A percentile compares a stretch with the other conserved stretches of the same genome.
Conservation (phyloP, 2,329 filamentous ascomycete species). For the Tolypocladium ophioglossoides region DNA sequence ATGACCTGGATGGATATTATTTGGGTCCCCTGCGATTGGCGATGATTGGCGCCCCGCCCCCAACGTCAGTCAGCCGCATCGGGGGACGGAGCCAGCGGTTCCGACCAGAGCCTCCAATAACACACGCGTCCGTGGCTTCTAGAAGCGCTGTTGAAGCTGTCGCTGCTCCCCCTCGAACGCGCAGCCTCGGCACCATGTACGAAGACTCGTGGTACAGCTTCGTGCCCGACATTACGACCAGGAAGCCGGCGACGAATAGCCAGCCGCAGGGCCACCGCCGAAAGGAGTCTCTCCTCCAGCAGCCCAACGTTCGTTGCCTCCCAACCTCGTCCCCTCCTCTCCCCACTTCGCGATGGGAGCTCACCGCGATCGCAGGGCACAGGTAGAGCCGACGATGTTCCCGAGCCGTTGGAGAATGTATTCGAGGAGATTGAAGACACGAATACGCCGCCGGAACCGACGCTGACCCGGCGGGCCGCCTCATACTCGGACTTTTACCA, state of each 20-base stretch:
- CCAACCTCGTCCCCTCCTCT: slow-evolving; percentile 4
- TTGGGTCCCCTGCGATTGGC: not conserved
- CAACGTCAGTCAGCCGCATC: no score
- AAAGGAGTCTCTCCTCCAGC: slow-evolving; percentile 59
- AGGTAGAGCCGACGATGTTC: slow-evolving; percentile 37
- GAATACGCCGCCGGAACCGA: slow-evolving; percentile 55
- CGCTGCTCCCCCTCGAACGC: slow-evolving; percentile 1
- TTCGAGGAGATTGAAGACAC: slow-evolving; percentile 45
- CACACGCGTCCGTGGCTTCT: slow-evolving; percentile 18
- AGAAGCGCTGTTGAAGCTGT: slow-evolving; percentile 4
- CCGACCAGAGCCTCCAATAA: slow-evolving; percentile 15
- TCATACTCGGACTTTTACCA: slow-evolving; percentile 70
- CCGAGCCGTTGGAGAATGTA: slow-evolving; percentile 46
- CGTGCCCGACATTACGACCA: slow-evolving; percentile 50
- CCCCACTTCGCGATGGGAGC: slow-evolving; percentile 8
- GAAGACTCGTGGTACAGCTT: slow-evolving; percentile 81
- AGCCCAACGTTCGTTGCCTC: slow-evolving; percentile 43
- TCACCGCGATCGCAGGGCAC: slow-evolving; percentile 34
- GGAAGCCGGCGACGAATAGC: slow-evolving; percentile 32
- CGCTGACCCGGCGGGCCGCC: slow-evolving; percentile 53
- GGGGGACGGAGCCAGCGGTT: slow-evolving; percentile 17
- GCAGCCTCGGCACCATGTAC: slow-evolving; percentile 46
- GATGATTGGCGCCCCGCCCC: no score
- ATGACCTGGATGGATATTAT: slow-evolving; percentile 1
- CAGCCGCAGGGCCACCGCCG: slow-evolving; percentile 48